Evolutionary conservation across 805 yeast genomes (phyloP).

Genomic region (Nakazawaea populi): DNA sequence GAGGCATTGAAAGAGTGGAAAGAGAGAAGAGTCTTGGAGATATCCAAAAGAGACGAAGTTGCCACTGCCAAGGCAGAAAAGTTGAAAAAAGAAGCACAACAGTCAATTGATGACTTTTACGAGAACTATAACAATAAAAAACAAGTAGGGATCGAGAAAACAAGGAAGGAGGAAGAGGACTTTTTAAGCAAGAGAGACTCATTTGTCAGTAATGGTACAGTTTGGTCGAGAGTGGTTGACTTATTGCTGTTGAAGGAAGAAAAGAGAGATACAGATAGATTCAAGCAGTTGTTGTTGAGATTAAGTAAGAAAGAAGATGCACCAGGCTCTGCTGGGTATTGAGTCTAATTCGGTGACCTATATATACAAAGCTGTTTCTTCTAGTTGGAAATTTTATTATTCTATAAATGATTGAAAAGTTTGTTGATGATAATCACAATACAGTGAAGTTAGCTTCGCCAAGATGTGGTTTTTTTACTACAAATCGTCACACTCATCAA

Average conservation of each 20-base stretch:
- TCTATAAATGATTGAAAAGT: not conserved
- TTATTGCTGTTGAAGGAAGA: constrained; percentile 28
- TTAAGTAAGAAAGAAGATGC: constrained; percentile 48
- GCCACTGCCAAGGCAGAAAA: constrained; percentile 59
- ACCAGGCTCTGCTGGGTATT: constrained; percentile 56
- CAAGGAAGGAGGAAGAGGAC: constrained; percentile 61
- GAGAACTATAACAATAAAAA: constrained; percentile 84
- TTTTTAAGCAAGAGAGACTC: constrained; percentile 72
- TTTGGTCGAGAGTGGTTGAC: constrained; percentile 53
- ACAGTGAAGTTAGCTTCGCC: too few relatives aligned
- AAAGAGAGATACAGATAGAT: constrained; percentile 46
- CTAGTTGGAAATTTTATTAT: not conserved
- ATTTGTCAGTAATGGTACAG: constrained; percentile 41
- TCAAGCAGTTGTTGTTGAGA: constrained; percentile 43
- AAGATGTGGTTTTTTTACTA: too few relatives aligned
- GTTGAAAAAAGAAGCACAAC: constrained; percentile 69
- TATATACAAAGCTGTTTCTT: not conserved
- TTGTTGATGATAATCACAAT: too few relatives aligned
- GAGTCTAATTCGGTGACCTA: constrained; percentile 2
- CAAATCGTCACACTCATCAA: too few relatives aligned
- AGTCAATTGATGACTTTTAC: constrained; percentile 86
- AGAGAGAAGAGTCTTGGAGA: constrained; percentile 72
- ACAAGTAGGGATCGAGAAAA: constrained; percentile 59
- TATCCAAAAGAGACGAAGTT: constrained; percentile 71
- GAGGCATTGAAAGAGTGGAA: constrained; percentile 72